Percentiles rank a stretch among this genome's conserved stretches.
Conservation (phyloP, 805 yeast species). For the Saccharomycopsis guyanensis region DNA sequence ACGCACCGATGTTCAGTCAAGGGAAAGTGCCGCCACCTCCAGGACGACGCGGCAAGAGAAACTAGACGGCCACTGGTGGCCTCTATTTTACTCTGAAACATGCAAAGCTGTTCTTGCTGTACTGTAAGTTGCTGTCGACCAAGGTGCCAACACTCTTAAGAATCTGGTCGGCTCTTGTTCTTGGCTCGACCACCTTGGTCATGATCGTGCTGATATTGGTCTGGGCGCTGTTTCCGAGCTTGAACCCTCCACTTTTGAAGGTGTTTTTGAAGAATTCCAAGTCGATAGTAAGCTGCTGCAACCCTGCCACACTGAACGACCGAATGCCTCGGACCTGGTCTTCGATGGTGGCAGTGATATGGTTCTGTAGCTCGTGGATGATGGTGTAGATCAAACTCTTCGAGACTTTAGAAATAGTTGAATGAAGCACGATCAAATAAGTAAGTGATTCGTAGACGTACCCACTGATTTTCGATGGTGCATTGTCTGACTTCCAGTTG, state of each 20-base stretch:
- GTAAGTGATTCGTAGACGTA: slow-evolving; percentile 44
- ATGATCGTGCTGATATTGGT: slow-evolving; percentile 13
- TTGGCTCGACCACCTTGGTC: slow-evolving; percentile 10
- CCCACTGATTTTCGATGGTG: slow-evolving; percentile 35
- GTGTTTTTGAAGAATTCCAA: slow-evolving; percentile 40
- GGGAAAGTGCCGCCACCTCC: slow-evolving; percentile 67
- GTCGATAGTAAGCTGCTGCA: slow-evolving; percentile 46
- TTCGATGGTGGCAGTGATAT: slow-evolving; percentile 29
- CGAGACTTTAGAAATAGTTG: slow-evolving; percentile 42
- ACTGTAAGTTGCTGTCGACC: slow-evolving; percentile 13
- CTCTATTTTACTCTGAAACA: slow-evolving; percentile 2
- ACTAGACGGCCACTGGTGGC: no score
- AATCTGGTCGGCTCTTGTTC: slow-evolving; percentile 14
- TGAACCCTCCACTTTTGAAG: slow-evolving; percentile 15
- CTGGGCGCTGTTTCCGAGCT: slow-evolving; percentile 17
- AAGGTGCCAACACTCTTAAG: slow-evolving; percentile 14
- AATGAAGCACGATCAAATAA: slow-evolving; percentile 43
- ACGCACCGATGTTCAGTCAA: slow-evolving; percentile 76
- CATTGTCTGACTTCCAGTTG: slow-evolving; percentile 36
- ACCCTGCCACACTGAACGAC: slow-evolving; percentile 37
- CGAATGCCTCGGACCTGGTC: background rate
- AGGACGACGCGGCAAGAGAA: no score
- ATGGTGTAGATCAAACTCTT: slow-evolving; percentile 38
- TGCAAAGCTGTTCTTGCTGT: background rate
- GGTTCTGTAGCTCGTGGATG: slow-evolving; percentile 38